Percentiles rank a stretch among this genome's conserved stretches.
phyloP scores from a whole-genome alignment of 352 stramenopile species.

The Pythium folliculosum region DNA sequence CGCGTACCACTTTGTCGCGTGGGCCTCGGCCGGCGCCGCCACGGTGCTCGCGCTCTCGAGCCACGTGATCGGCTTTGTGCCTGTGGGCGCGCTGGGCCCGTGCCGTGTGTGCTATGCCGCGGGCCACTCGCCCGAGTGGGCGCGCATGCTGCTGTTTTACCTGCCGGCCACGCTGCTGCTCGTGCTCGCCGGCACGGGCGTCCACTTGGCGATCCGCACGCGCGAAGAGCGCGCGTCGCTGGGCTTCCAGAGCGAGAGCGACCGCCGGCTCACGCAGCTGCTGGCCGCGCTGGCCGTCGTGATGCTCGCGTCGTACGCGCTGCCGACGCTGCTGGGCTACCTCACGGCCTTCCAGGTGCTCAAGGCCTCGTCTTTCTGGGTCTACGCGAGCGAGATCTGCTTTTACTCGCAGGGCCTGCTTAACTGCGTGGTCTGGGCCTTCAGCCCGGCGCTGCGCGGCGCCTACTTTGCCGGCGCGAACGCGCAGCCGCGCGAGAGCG shows the following conservation, averaged over 20 bases:
- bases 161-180: conserved; percentile 32
- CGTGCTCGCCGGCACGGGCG: conserved; percentile 21
- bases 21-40: conserved; percentile 40
- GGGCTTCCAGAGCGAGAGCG: conserved; percentile 33
- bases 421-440: conserved; percentile 37
- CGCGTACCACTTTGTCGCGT: conserved; percentile 61
- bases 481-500: conserved; percentile 18
- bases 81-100: conserved; percentile 51
- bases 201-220: conserved; percentile 29
- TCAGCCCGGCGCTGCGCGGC: conserved; percentile 27
- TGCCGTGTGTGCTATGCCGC: conserved; percentile 38
- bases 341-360: conserved; percentile 25
- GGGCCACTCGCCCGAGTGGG: conserved; percentile 30
- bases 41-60: conserved; percentile 54
- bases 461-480: conserved; percentile 18
- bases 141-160: conserved; percentile 39
- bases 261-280: conserved; percentile 25
- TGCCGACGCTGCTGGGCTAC: conserved; percentile 28
- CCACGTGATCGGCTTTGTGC: conserved; percentile 69
- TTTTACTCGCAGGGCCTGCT: conserved; percentile 43
- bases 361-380: conserved; percentile 18
- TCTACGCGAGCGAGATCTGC: conserved; percentile 38
- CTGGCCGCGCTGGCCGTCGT: conserved; percentile 7
- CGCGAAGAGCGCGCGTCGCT: conserved; percentile 25
- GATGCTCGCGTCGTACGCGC: conserved; percentile 22